phyloP scores from a whole-genome alignment of 208 protist species.

The Leishmania martiniquensis region DNA sequence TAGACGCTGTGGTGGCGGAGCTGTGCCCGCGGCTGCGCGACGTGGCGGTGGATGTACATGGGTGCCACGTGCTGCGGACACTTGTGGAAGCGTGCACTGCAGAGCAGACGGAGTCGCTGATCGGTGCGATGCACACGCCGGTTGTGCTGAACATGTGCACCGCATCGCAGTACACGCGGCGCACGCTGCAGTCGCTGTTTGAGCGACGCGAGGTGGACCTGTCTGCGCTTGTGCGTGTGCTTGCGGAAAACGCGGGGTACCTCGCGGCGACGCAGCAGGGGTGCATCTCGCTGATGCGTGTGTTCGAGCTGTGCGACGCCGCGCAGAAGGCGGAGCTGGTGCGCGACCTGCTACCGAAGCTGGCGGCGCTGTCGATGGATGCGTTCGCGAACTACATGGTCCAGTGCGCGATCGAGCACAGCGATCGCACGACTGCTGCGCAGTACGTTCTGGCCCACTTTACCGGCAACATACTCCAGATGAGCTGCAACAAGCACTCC shows the following conservation, averaged over 20 bases:
- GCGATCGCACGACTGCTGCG: constrained; percentile 52
- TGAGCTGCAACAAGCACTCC: constrained; percentile 77
- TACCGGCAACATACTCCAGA: constrained; percentile 55
- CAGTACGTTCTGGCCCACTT: constrained; percentile 68
- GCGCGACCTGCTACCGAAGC: constrained; percentile 56
- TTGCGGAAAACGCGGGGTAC: constrained; percentile 71
- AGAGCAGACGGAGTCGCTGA: constrained; percentile 54
- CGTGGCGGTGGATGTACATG: constrained; percentile 69
- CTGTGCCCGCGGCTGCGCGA: constrained; percentile 53
- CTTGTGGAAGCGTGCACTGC: constrained; percentile 51
- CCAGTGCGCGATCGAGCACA: constrained; percentile 87
- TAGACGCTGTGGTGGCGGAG: constrained; percentile 53
- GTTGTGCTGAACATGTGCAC: constrained; percentile 83
- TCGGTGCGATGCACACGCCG: constrained; percentile 67
- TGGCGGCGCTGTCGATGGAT: constrained; percentile 74
- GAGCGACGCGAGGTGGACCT: constrained; percentile 70
- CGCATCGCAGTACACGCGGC: constrained; percentile 79
- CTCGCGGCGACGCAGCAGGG: constrained; percentile 86
- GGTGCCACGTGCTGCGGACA: constrained; percentile 76
- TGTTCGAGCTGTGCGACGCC: constrained; percentile 71
- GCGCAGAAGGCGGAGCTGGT: constrained; percentile 66
- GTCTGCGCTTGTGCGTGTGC: constrained; percentile 57
- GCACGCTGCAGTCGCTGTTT: constrained; percentile 75
- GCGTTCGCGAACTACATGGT: constrained; percentile 92
- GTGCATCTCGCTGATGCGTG: constrained; percentile 89